A percentile compares a stretch with the other conserved stretches of the same genome.
Evolutionary conservation across 495 filamentous ascomycete species (phyloP).

Genomic region (Durotheca rogersii): DNA sequence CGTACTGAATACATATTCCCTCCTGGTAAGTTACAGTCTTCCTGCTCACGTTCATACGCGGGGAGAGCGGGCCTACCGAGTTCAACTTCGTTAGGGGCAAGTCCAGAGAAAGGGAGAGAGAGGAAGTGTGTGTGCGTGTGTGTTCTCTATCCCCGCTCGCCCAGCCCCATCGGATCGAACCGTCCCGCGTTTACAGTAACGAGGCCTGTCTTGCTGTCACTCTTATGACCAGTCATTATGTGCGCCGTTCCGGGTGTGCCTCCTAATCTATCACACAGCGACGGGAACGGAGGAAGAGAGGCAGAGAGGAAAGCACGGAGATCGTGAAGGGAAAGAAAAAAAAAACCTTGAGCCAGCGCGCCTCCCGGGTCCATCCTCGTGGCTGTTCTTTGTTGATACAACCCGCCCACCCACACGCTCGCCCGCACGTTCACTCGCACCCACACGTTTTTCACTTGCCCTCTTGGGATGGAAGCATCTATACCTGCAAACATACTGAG

Average conservation of each 20-base stretch:
- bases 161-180: constrained; percentile 8
- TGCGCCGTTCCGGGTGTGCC: constrained; percentile 6
- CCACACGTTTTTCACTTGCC: background rate
- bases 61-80: background rate
- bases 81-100: too few species aligned
- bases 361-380: too few species aligned
- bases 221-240: constrained; percentile 10
- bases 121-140: too few species aligned
- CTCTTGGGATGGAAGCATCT: constrained; percentile 10
- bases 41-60: too few species aligned
- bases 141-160: constrained; percentile 4
- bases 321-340: too few species aligned
- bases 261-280: too few species aligned
- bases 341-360: too few species aligned
- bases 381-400: too few species aligned
- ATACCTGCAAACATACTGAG: constrained; percentile 10
- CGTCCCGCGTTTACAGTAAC: constrained; percentile 14
- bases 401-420: background rate
- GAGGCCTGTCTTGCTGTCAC: background rate
- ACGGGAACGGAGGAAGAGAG: too few species aligned
- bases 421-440: background rate
- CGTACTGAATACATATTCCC: constrained; percentile 3
- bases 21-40: constrained; percentile 1
- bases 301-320: too few species aligned
- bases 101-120: too few species aligned